Evolutionary conservation across 2,329 filamentous ascomycete genomes (phyloP).

Genomic region (Pezicula neosporulosa): DNA sequence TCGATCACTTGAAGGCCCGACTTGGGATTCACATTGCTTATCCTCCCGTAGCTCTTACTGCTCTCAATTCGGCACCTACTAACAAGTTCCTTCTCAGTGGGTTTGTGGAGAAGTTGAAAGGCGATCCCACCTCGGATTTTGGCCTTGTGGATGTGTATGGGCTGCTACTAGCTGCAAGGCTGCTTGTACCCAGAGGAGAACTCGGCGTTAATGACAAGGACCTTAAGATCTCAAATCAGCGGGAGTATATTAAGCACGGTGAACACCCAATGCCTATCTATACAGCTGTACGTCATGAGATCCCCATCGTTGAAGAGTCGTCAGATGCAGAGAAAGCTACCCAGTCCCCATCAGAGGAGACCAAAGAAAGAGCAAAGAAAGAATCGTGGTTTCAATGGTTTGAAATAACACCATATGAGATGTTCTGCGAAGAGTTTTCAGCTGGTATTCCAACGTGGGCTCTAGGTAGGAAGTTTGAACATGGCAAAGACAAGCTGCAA

Average conservation of each 20-base stretch:
- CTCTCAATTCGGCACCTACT: constrained; percentile 84
- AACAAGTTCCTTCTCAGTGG: constrained; percentile 89
- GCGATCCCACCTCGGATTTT: constrained; percentile 75
- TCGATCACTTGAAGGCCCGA: constrained; percentile 83
- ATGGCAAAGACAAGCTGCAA: constrained; percentile 62
- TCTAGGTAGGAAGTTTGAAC: constrained; percentile 76
- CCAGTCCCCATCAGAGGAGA: constrained; percentile 39
- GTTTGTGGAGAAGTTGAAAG: constrained; percentile 86
- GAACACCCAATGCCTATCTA: constrained; percentile 90
- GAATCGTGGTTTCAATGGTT: constrained; percentile 98
- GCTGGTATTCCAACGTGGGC: constrained; percentile 96
- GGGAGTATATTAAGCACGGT: constrained; percentile 70
- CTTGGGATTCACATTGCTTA: constrained; percentile 89
- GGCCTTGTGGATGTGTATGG: constrained; percentile 94
- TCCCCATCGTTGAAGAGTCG: constrained; percentile 60
- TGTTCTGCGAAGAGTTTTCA: constrained; percentile 88
- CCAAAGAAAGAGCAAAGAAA: constrained; percentile 48
- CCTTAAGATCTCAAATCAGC: constrained; percentile 88
- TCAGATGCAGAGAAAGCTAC: constrained; percentile 32
- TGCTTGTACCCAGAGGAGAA: constrained; percentile 84
- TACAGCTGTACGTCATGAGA: constrained; percentile 92
- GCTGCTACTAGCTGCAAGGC: constrained; percentile 74
- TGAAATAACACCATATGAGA: constrained; percentile 90
- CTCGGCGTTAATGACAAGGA: constrained; percentile 72
- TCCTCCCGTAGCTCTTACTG: constrained; percentile 75